phyloP scores from a whole-genome alignment of 106 monocot species.

The Dendrobium nobile region DNA sequence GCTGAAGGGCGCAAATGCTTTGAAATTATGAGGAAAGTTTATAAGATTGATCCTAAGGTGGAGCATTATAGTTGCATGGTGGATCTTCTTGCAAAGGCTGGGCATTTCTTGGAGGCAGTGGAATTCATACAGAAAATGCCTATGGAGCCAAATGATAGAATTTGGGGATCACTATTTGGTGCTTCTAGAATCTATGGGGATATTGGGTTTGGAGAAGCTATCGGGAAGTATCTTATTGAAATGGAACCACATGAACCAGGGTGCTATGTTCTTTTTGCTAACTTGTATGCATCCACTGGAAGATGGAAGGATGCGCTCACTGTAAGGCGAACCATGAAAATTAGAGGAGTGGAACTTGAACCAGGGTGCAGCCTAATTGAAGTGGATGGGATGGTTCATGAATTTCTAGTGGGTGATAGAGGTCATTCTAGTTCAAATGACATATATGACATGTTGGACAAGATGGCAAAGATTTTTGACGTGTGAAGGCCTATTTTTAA shows the following conservation, averaged over 20 bases:
- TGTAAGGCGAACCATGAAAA: constrained; percentile 13
- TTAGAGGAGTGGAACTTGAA: constrained; percentile 6
- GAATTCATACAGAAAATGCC: constrained; percentile 31
- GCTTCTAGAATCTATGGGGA: constrained; percentile 6
- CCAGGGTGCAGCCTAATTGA: constrained; percentile 15
- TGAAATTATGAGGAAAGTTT: constrained; percentile 20
- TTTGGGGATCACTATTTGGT: constrained; percentile 33
- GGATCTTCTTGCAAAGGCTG: constrained; percentile 45
- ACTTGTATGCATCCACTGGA: background rate
- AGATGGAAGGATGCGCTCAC: constrained; percentile 2
- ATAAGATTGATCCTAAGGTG: constrained; percentile 33
- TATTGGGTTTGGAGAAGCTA: constrained; percentile 9
- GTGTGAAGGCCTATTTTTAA: no score
- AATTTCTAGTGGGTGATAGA: background rate
- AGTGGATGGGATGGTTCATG: constrained; percentile 8
- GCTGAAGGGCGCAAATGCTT: constrained; percentile 36
- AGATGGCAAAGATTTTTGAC: no score
- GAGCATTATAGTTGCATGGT: constrained; percentile 64
- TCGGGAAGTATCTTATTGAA: constrained; percentile 16
- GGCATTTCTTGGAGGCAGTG: constrained; percentile 34
- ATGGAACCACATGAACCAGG: constrained; percentile 7
- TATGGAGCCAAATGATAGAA: constrained; percentile 22
- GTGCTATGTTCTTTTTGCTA: constrained; percentile 5
- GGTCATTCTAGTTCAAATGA: background rate
- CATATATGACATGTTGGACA: background rate